These are phyloP conservation scores for Rhynchosporium secalis DNA, from an alignment of 2,329 filamentous ascomycete genomes.

Conservation along the genomic window DNA sequence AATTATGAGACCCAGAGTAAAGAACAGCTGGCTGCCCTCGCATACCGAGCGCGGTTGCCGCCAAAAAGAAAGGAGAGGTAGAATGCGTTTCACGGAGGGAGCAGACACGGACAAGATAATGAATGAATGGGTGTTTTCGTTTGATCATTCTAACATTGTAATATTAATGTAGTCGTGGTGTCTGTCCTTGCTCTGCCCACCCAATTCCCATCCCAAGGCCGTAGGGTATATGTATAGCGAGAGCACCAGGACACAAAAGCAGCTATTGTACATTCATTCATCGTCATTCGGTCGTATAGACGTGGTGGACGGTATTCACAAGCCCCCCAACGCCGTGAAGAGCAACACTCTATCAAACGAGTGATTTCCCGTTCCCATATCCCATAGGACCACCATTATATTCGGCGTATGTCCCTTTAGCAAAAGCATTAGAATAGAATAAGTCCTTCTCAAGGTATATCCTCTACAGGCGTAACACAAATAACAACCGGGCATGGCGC, in stretches of 20 bases:
- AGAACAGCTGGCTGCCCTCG: background rate
- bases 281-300: background rate
- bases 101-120: background rate
- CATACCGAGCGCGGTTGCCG: background rate
- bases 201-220: background rate
- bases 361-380: slow-evolving; percentile 11
- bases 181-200: slow-evolving; percentile 1
- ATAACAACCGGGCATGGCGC: slow-evolving; percentile 8
- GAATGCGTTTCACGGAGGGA: background rate
- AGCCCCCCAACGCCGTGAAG: slow-evolving; percentile 19
- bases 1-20: background rate
- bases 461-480: slow-evolving; percentile 12
- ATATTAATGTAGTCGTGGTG: slow-evolving; percentile 16
- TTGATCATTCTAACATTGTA: slow-evolving; percentile 9
- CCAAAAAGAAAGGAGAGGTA: background rate
- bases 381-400: slow-evolving; percentile 9
- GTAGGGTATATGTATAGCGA: slow-evolving; percentile 21
- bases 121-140: background rate
- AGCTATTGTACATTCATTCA: slow-evolving; percentile 8
- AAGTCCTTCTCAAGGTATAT: slow-evolving; percentile 12
- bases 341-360: slow-evolving; percentile 2
- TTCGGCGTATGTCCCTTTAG: slow-evolving; percentile 14
- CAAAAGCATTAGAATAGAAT: slow-evolving; percentile 23
- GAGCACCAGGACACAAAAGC: slow-evolving; percentile 7
- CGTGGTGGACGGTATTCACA: slow-evolving; percentile 10